Percentiles rank a stretch among this genome's conserved stretches.
Conservation (phyloP, 1,284 basidiomycete genomes). For the Trichosporon faecale region DNA sequence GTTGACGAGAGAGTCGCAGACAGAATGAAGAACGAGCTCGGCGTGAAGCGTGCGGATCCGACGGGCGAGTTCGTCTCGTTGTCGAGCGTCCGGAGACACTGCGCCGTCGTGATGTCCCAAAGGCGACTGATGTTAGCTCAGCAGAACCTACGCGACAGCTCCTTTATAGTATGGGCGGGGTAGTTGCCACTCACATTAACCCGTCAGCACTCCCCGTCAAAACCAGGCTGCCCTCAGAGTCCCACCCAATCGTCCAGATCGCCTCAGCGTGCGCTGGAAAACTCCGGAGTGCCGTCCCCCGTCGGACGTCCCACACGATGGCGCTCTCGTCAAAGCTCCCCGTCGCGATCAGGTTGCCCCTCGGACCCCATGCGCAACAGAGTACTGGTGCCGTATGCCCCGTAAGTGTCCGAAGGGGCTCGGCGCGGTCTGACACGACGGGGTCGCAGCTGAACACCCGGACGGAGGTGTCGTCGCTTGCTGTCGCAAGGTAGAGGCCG, state of each 20-base stretch:
- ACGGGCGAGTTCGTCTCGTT: constrained; percentile 94
- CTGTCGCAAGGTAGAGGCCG: constrained; percentile 75
- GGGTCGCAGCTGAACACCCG: constrained; percentile 20
- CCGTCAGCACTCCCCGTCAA: constrained; percentile 95
- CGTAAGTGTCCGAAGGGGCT: constrained; percentile 57
- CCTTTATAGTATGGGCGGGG: not conserved
- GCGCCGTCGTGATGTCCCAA: constrained; percentile 94
- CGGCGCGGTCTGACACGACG: not conserved
- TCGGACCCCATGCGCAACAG: constrained; percentile 84
- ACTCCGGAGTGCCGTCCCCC: constrained; percentile 72
- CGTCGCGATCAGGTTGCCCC: constrained; percentile 81
- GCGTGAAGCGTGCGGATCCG: constrained; percentile 70
- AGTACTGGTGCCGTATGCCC: constrained; percentile 94
- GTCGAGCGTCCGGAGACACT: constrained; percentile 93
- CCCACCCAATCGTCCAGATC: constrained; percentile 89
- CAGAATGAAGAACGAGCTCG: constrained; percentile 83
- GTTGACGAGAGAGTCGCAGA: constrained; percentile 88
- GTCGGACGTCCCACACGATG: constrained; percentile 90
- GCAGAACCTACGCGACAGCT: not conserved
- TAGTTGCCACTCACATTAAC: constrained; percentile 66
- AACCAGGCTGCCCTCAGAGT: constrained; percentile 88
- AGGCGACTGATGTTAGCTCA: constrained; percentile 65
- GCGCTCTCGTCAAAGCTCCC: constrained; percentile 95
- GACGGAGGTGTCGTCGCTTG: constrained; percentile 67
- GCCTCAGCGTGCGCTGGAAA: constrained; percentile 96